Evolutionary conservation across 306 rosid genomes (phyloP), one percentile per base, ranked within the genome.

Genomic region (Lotus japonicus): DNA sequence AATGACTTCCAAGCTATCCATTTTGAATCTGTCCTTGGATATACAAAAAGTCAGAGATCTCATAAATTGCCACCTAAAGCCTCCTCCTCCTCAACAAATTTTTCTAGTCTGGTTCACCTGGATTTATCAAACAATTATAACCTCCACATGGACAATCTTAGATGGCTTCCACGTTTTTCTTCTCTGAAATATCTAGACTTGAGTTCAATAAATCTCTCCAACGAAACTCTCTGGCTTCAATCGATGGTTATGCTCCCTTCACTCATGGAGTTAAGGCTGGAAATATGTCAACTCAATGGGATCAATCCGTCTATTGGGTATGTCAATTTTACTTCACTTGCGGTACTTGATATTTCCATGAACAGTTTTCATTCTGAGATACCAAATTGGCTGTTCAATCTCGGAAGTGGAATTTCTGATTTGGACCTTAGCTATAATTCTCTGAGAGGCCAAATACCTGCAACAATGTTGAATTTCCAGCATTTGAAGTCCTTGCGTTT

Each of bases 351-450:
- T 68, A 49, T 67, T 14, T 77, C 82, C 8, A 0, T 0, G 2
- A 77, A 81, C 8, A 7, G 0, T 19, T 21, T 81, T 16, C 52
- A 55, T 36, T 72, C 72, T 18, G 35, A 60, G 33, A 6, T 76
- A 9, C 49, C 82, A 31, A 43, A 65, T 1, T 77, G 76, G 73
- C 1, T 72, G 14, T 74, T 42, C 52, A 68, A 17, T 44, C 43
- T 70, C 7, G 75, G 41, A 5, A 2, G 49, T 5, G 52, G 60
- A 1, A 51, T 48, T 16, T 14, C 56, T 8, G 0, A 9, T 6
- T 33, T 79, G 14, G 57, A 60, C 9, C 61, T 73, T 7, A n/a
- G 5, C 4, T 4, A 0, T 15, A 73, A 61, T 56, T 16, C 9
- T 9, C 41, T 79, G 3, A 9, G 21, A 0, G 76, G 75, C 4